phyloP scores from a whole-genome alignment of 345 rosid species.

The Euphorbia lathyris region DNA sequence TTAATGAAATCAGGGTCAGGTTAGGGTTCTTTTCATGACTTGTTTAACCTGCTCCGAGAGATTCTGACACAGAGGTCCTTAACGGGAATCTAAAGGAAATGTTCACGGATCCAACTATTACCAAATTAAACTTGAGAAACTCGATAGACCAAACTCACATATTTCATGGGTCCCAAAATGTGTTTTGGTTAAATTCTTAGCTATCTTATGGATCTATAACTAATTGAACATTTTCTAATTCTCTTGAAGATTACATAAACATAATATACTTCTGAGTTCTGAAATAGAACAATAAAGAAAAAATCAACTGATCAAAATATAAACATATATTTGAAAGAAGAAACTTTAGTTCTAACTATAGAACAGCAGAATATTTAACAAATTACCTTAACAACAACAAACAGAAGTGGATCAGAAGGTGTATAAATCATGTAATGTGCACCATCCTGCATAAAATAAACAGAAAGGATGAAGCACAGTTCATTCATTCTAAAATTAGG shows the following conservation, averaged over 20 bases:
- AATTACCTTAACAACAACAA: conserved; percentile 79
- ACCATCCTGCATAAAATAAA: conserved; percentile 63
- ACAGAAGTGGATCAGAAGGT: conserved; percentile 75
- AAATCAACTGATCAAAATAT: neutral
- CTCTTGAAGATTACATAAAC: neutral
- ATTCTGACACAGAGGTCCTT: too few species aligned
- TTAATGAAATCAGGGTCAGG: neutral
- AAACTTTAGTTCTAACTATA: neutral
- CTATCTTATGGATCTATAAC: neutral
- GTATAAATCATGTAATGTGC: conserved; percentile 92
- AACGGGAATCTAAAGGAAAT: too few species aligned
- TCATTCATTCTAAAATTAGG: neutral
- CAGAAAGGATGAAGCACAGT: neutral
- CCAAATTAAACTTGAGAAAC: too few species aligned
- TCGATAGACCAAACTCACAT: too few species aligned
- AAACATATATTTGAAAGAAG: neutral
- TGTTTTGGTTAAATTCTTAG: too few species aligned
- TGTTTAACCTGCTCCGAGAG: too few species aligned
- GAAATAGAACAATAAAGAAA: neutral
- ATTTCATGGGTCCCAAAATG: too few species aligned
- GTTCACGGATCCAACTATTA: too few species aligned
- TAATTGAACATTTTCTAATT: neutral
- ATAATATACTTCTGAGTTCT: neutral
- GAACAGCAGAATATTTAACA: conserved; percentile 1
- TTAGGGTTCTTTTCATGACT: too few species aligned